Evolutionary conservation across 2,329 filamentous ascomycete genomes (phyloP).

Genomic region (Venturia effusa): DNA sequence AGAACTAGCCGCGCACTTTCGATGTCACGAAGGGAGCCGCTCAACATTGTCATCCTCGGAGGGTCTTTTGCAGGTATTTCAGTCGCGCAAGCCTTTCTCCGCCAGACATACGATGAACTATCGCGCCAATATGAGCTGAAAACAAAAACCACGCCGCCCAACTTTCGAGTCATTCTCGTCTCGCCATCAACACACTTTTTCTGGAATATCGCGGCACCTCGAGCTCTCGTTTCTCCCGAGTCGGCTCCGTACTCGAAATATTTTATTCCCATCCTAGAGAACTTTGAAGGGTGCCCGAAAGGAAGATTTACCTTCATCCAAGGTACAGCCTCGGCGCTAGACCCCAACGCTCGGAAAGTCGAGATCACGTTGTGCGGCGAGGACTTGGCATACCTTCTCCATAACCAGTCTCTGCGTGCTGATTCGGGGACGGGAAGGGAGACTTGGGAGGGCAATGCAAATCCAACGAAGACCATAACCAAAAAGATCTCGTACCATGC

Average conservation of each 20-base stretch:
- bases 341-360: conserved; percentile 19
- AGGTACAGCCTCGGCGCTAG: conserved; percentile 21
- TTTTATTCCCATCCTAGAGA: conserved; percentile 25
- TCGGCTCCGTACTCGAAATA: conserved; percentile 23
- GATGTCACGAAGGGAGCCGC: conserved; percentile 14
- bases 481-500: conserved; percentile 24
- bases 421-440: background rate
- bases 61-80: conserved; percentile 29
- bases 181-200: conserved; percentile 26
- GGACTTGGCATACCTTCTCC: conserved; percentile 1
- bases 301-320: conserved; percentile 27
- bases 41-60: conserved; percentile 29
- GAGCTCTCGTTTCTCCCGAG: conserved; percentile 25
- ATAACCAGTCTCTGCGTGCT: background rate
- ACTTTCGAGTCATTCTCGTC: conserved; percentile 26
- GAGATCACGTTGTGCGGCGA: conserved; percentile 11
- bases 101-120: conserved; percentile 21
- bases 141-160: conserved; percentile 16
- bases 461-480: background rate
- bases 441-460: background rate
- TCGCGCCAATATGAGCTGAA: conserved; percentile 7
- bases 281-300: conserved; percentile 23
- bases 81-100: conserved; percentile 25
- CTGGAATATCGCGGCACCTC: conserved; percentile 28
- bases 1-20: background rate